Evolutionary conservation across 1,284 basidiomycete genomes (phyloP).

Genomic region (Rhodotorula sp.): DNA sequence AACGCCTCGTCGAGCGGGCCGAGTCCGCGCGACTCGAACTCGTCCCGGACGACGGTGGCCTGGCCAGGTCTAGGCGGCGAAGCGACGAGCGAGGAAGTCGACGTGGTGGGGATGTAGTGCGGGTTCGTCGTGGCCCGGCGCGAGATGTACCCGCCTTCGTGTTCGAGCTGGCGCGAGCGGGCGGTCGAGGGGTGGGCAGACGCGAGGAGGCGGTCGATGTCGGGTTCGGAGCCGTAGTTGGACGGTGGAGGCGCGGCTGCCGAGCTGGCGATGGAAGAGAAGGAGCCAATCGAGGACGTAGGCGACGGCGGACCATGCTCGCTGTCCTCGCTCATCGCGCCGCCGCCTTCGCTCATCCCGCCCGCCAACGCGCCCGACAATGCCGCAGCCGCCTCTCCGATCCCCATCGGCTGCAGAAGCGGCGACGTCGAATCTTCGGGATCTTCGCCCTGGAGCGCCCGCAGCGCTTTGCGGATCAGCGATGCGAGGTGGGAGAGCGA

Average conservation of each 20-base stretch:
- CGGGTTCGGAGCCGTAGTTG: background rate
- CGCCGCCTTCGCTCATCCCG: background rate
- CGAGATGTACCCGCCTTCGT: slow-evolving; percentile 40
- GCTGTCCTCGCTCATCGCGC: background rate
- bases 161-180: slow-evolving; percentile 16
- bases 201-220: slow-evolving; percentile 20
- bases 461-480: slow-evolving; percentile 68
- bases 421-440: slow-evolving; percentile 38
- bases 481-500: slow-evolving; percentile 70
- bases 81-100: slow-evolving; percentile 31
- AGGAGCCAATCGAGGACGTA: slow-evolving; percentile 7
- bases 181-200: slow-evolving; percentile 25
- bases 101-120: slow-evolving; percentile 35
- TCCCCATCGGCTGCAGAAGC: slow-evolving; percentile 14
- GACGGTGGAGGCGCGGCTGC: background rate
- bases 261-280: slow-evolving; percentile 7
- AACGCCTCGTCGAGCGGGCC: slow-evolving; percentile 68
- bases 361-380: slow-evolving; percentile 1
- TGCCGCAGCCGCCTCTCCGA: background rate
- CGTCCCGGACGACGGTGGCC: slow-evolving; percentile 43
- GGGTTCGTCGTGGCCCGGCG: slow-evolving; percentile 11
- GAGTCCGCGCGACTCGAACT: slow-evolving; percentile 48
- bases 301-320: slow-evolving; percentile 12
- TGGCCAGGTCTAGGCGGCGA: slow-evolving; percentile 22
- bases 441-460: slow-evolving; percentile 68